phyloP scores from a whole-genome alignment of 805 yeast species.

The Ogataea allantospora region DNA sequence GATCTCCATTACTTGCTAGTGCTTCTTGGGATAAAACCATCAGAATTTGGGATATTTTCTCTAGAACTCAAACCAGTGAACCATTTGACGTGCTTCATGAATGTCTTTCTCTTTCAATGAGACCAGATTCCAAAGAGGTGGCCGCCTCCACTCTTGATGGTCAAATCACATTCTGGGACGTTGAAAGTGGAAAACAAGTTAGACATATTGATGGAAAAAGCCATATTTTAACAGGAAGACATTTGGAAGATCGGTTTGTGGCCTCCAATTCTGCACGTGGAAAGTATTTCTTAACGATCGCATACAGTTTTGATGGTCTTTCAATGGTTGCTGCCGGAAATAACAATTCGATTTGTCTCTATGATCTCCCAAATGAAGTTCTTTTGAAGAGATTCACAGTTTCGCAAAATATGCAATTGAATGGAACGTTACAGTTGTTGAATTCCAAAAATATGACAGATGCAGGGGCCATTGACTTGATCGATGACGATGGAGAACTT shows the following conservation, averaged over 20 bases:
- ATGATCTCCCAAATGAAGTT: conserved; percentile 87
- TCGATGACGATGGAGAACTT: conserved; percentile 83
- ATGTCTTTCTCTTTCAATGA: conserved; percentile 74
- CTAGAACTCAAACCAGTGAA: conserved; percentile 83
- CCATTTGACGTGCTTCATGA: conserved; percentile 86
- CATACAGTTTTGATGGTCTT: conserved; percentile 87
- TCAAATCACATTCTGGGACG: conserved; percentile 77
- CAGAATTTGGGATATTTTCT: conserved; percentile 89
- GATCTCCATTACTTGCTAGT: conserved; percentile 67
- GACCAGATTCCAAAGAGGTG: conserved; percentile 91
- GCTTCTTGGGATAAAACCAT: conserved; percentile 97
- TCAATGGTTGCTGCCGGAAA: conserved; percentile 91
- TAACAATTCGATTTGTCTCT: conserved; percentile 85
- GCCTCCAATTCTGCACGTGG: conserved; percentile 81
- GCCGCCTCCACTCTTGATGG: conserved; percentile 91
- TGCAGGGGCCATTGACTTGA: conserved; percentile 77
- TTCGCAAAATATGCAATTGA: conserved; percentile 84
- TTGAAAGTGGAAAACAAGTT: conserved; percentile 74
- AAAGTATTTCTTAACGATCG: conserved; percentile 74
- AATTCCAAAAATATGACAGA: conserved; percentile 85
- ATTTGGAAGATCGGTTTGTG: conserved; percentile 75
- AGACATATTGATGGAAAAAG: conserved; percentile 82
- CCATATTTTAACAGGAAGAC: conserved; percentile 86
- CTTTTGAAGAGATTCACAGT: conserved; percentile 77
- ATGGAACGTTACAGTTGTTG: conserved; percentile 78